Evolutionary conservation across 2,329 filamentous ascomycete genomes (phyloP).

Genomic region (Rosellinia necatrix): DNA sequence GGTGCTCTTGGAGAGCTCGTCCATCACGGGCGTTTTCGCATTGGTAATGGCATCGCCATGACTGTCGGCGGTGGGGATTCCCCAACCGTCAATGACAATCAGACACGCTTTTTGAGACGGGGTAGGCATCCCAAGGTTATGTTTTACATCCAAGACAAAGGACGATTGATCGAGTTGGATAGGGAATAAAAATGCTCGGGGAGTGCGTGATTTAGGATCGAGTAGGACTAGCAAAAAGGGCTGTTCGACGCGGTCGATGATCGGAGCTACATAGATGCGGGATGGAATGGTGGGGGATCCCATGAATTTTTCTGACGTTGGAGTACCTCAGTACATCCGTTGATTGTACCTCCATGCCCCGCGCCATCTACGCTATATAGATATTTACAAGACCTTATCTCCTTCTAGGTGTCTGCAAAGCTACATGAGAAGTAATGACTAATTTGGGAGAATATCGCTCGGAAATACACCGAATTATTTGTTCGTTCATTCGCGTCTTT

Average conservation of each 20-base stretch:
- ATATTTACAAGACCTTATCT: too few species aligned
- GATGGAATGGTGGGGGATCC: slow-evolving; percentile 34
- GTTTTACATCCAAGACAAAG: slow-evolving; percentile 6
- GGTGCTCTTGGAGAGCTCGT: slow-evolving; percentile 79
- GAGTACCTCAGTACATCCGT: slow-evolving; percentile 4
- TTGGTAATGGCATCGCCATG: slow-evolving; percentile 96
- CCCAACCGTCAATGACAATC: slow-evolving; percentile 99
- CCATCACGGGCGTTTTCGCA: slow-evolving; percentile 93
- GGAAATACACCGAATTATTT: background rate
- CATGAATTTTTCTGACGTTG: slow-evolving; percentile 14
- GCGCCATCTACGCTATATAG: background rate
- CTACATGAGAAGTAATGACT: too few species aligned
- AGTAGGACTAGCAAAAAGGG: slow-evolving; percentile 13
- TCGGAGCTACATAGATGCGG: slow-evolving; percentile 34
- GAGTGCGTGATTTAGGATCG: slow-evolving; percentile 41
- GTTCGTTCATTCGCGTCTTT: too few species aligned
- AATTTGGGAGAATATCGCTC: too few species aligned
- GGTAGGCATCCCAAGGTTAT: slow-evolving; percentile 50
- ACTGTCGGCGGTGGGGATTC: slow-evolving; percentile 78
- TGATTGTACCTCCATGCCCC: background rate
- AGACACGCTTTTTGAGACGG: slow-evolving; percentile 65
- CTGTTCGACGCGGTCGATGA: slow-evolving; percentile 28
- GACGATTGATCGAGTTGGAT: slow-evolving; percentile 1
- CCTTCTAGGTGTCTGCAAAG: too few species aligned
- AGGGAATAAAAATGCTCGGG: slow-evolving; percentile 1